Conservation (phyloP, 1,284 basidiomycete species). For the Cystobasidium pallidum region DNA sequence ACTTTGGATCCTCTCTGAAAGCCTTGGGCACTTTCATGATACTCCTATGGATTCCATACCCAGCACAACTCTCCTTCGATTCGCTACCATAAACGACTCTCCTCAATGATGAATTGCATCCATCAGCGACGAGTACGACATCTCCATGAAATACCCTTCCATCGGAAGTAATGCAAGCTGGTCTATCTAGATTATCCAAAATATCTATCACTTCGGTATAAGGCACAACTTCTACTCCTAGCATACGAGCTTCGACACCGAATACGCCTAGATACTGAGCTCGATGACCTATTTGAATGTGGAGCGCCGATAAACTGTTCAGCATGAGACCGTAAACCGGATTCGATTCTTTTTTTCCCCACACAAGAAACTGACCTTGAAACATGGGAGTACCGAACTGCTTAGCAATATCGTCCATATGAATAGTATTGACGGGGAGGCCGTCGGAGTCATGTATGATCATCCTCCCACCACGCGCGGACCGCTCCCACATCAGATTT, state of each 20-base stretch:
- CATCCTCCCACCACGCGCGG: conserved; percentile 12
- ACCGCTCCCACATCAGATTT: conserved; percentile 55
- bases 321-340: too few relatives aligned
- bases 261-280: conserved; percentile 46
- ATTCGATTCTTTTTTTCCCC: too few relatives aligned
- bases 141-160: conserved; percentile 18
- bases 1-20: conserved; percentile 25
- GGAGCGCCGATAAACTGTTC: too few relatives aligned
- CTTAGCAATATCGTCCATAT: conserved; percentile 8
- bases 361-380: conserved; percentile 21
- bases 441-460: conserved; percentile 28
- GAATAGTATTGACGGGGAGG: background rate
- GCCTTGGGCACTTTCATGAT: conserved; percentile 22
- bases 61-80: conserved; percentile 18
- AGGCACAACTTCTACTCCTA: conserved; percentile 34
- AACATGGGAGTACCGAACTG: conserved; percentile 23
- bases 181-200: conserved; percentile 29
- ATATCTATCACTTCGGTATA: conserved; percentile 26
- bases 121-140: conserved; percentile 27
- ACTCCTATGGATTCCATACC: conserved; percentile 22
- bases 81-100: conserved; percentile 9
- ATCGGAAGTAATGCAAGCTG: conserved; percentile 30
- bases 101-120: conserved; percentile 17
- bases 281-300: conserved; percentile 40
- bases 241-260: conserved; percentile 46